phyloP scores from a whole-genome alignment of 2,329 filamentous ascomycete species.

The Stenocarpella maydis region DNA sequence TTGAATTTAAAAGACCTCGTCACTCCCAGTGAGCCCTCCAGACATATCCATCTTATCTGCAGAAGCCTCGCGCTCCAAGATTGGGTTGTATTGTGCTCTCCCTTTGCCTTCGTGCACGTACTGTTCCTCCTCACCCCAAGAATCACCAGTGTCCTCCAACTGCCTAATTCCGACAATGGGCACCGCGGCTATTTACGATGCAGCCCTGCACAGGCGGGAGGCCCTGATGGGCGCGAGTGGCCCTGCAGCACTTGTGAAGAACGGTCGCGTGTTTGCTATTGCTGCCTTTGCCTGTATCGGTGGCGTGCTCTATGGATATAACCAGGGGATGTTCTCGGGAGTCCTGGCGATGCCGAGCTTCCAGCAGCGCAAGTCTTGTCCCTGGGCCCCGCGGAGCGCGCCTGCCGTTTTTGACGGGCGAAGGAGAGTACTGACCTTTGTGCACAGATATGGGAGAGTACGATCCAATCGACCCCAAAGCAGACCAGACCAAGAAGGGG shows the following conservation, averaged over 20 bases:
- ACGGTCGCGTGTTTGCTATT: conserved; percentile 67
- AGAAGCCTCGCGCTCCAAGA: not conserved
- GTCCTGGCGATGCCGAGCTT: conserved; percentile 67
- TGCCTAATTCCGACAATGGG: conserved; percentile 28
- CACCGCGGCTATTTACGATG: conserved; percentile 55
- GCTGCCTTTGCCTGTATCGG: conserved; percentile 70
- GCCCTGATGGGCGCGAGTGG: conserved; percentile 62
- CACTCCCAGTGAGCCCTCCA: not conserved
- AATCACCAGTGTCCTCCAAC: conserved; percentile 43
- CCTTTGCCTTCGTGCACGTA: not conserved
- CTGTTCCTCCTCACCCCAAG: not conserved
- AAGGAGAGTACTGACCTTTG: not conserved
- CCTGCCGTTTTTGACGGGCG: not conserved
- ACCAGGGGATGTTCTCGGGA: conserved; percentile 80
- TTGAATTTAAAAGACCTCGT: not conserved
- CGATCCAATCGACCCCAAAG: conserved; percentile 51
- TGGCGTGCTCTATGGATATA: conserved; percentile 73
- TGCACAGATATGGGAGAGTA: conserved; percentile 63
- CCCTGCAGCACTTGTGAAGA: conserved; percentile 63
- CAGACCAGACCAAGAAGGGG: conserved; percentile 63
- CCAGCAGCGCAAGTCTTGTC: conserved; percentile 52
- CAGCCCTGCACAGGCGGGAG: conserved; percentile 59
- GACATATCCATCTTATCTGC: not conserved
- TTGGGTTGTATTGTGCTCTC: not conserved
- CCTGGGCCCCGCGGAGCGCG: no score